Evolutionary conservation across 1,284 basidiomycete genomes (phyloP), one percentile per base, ranked within the genome.

Genomic region (Fomitopsis pinicola): DNA sequence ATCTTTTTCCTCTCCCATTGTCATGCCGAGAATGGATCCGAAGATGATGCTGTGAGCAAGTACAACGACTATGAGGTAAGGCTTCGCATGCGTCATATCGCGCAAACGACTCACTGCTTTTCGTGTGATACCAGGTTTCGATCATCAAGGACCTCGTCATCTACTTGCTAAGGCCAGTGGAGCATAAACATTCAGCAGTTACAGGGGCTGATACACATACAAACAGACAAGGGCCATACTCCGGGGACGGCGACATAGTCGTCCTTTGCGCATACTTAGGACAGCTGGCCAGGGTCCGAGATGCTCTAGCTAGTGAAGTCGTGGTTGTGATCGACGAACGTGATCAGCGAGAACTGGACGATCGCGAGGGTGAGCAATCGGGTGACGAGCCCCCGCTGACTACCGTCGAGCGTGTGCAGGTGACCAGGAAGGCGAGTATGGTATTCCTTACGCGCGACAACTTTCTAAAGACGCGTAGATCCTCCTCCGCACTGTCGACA

Each of bases 241-340:
- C 64, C 3, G 64, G 56, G 10, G 67, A 64, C 35, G 88, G 88
- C 1, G 86, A 90, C 63, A 89, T 92, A 42, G 88, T 87, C 8
- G 85, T 92, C 8, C 73, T 92, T 10, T 89, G 87, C 66, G 88
- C 88, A 0, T 92, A 92, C 68, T 80, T 91, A 3, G 88, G 90
- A 0, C 90, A 92, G 67, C 77, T 92, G 2, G 66, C 70, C n/a
- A 67, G 69, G 14, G 62, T 74, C 26, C 69, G 73, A 7, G 79
- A 82, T 2, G 78, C 80, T 38, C 76, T 91, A 12, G 80, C 84
- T 59, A 70, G 22, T 67, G 74, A 83, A 55, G 79, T 92, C 14
- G 79, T 81, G 0, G 82, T 91, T 2, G 72, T 86, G 26, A 80
- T 92, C 36, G 88, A 91, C 64, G 89, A 91, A 59, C 78, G 85